Evolutionary conservation across 345 rosid species (phyloP).

Genomic region (thale cress (Arabidopsis thaliana)): TAIR10.1 NC_003076.8:6424501-6425000

Average conservation of each 20-base stretch:
- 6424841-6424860: conserved; percentile 24
- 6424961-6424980: background rate
- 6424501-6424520: too few species aligned
- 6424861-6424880: conserved; percentile 15
- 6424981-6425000: conserved; percentile 11
- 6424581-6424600: background rate
- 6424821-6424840: conserved; percentile 36
- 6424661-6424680: background rate
- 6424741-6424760: conserved; percentile 21
- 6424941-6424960: background rate
- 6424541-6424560: background rate
- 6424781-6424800: conserved; percentile 29
- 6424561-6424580: background rate
- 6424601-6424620: background rate
- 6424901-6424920: background rate
- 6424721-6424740: conserved; percentile 36
- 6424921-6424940: conserved; percentile 1
- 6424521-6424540: too few species aligned
- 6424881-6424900: conserved; percentile 14
- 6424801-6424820: background rate
- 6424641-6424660: conserved; percentile 1
- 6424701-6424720: conserved; percentile 28
- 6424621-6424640: background rate
- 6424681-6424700: conserved; percentile 18
- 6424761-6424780: conserved; percentile 35